Percentiles rank a stretch among this genome's conserved stretches.
Evolutionary conservation across 805 yeast species (phyloP).

Genomic region (Wickerhamiella kurtzmanii): DNA sequence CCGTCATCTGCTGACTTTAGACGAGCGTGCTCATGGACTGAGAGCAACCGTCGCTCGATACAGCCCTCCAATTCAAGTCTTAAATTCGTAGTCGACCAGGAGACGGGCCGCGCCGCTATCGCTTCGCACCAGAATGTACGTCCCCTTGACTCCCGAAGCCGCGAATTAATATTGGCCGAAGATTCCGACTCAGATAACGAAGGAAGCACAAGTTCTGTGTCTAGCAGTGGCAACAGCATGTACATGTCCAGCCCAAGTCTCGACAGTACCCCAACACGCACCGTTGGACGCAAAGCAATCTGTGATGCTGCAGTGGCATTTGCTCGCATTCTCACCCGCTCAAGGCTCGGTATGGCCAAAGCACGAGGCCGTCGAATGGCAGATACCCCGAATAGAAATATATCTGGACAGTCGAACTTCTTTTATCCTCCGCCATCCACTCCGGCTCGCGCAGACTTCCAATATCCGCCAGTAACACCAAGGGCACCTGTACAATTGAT

Average conservation of each 20-base stretch:
- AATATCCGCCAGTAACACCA: background rate
- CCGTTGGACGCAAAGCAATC: conserved; percentile 1
- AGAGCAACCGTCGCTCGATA: too few species aligned
- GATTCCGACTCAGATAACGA: background rate
- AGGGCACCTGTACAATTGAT: background rate
- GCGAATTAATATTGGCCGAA: background rate
- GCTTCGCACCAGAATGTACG: background rate
- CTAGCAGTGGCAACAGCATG: background rate
- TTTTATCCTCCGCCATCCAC: background rate
- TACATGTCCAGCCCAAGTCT: background rate
- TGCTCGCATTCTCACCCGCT: conserved; percentile 17
- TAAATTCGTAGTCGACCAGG: background rate
- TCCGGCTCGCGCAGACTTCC: background rate
- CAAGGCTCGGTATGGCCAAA: conserved; percentile 5
- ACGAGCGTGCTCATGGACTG: background rate
- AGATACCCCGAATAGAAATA: background rate
- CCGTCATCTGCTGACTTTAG: background rate
- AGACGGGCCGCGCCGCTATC: background rate
- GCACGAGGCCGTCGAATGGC: background rate
- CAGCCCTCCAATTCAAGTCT: too few species aligned
- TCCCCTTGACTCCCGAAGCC: background rate
- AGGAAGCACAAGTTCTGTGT: background rate
- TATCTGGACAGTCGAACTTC: background rate
- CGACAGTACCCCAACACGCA: background rate
- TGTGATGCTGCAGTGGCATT: conserved; percentile 18